Evolutionary conservation across 2,329 filamentous ascomycete species (phyloP).

Genomic region (Metarhizium sp.): DNA sequence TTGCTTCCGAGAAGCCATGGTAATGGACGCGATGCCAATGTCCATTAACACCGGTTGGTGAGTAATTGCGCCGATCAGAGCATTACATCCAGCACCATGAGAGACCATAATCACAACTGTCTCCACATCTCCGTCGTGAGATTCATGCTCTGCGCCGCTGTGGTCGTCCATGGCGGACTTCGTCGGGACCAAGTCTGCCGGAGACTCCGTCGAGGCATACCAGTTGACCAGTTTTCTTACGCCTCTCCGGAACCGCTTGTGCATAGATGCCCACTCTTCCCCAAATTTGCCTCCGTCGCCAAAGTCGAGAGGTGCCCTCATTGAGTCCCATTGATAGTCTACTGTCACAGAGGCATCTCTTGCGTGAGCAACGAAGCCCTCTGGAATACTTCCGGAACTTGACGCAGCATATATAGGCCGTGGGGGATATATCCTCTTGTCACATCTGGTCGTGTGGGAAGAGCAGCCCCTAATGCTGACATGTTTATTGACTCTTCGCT

Average conservation of each 20-base stretch:
- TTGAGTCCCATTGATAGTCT: constrained; percentile 97
- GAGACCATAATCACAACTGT: constrained; percentile 82
- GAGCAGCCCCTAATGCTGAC: constrained; percentile 23
- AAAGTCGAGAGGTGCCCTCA: constrained; percentile 68
- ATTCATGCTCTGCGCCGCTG: constrained; percentile 18
- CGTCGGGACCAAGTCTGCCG: constrained; percentile 38
- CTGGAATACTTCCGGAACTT: constrained; percentile 68
- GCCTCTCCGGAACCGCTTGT: constrained; percentile 75
- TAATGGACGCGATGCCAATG: constrained; percentile 81
- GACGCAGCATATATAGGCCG: constrained; percentile 78
- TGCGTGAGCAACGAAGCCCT: constrained; percentile 83
- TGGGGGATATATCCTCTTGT: constrained; percentile 56
- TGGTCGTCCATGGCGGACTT: constrained; percentile 19
- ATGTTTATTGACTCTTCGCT: constrained; percentile 16
- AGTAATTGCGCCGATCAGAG: constrained; percentile 82
- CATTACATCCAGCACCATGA: constrained; percentile 93
- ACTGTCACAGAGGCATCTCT: constrained; percentile 75
- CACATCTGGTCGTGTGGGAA: constrained; percentile 19
- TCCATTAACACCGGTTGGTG: constrained; percentile 87
- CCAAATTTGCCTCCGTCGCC: constrained; percentile 80
- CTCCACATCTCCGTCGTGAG: constrained; percentile 56
- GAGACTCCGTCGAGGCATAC: constrained; percentile 55
- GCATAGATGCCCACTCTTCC: constrained; percentile 96
- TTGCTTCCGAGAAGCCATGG: constrained; percentile 66
- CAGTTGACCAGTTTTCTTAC: constrained; percentile 72